Evolutionary conservation across 495 filamentous ascomycete species (phyloP).

Genomic region (Neurospora hispaniola): DNA sequence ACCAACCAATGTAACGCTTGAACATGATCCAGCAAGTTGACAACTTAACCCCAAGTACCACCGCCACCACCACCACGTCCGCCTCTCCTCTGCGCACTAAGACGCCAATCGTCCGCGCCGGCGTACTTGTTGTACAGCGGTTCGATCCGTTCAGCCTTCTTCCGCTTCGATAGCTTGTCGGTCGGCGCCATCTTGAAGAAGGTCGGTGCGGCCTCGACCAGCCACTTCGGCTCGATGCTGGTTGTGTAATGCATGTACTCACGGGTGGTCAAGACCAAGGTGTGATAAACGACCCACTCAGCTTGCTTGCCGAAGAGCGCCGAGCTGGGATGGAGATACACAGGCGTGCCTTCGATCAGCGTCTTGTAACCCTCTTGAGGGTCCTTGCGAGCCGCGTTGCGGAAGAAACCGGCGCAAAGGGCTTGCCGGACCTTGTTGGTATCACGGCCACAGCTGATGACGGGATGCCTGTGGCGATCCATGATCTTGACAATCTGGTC

Average conservation of each 20-base stretch:
- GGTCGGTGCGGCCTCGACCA: slow-evolving; percentile 86
- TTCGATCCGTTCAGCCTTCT: slow-evolving; percentile 89
- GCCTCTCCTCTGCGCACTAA: slow-evolving; percentile 78
- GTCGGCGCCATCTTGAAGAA: slow-evolving; percentile 97
- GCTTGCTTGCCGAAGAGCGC: slow-evolving; percentile 92
- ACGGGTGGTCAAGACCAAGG: slow-evolving; percentile 80
- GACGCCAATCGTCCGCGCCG: slow-evolving; percentile 83
- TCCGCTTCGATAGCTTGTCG: slow-evolving; percentile 77
- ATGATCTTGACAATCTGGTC: slow-evolving; percentile 89
- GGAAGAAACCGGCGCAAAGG: slow-evolving; percentile 88
- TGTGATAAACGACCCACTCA: slow-evolving; percentile 91
- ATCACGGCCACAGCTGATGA: slow-evolving; percentile 76
- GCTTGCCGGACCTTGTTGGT: slow-evolving; percentile 85
- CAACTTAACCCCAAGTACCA: slow-evolving; percentile 72
- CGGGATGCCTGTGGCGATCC: slow-evolving; percentile 69
- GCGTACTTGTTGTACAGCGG: slow-evolving; percentile 85
- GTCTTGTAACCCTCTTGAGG: slow-evolving; percentile 96
- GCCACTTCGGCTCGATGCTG: slow-evolving; percentile 83
- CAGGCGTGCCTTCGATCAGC: slow-evolving; percentile 85
- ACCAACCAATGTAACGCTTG: background rate
- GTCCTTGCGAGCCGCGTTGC: slow-evolving; percentile 89
- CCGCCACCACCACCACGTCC: slow-evolving; percentile 86
- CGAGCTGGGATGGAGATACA: slow-evolving; percentile 84
- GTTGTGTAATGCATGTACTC: slow-evolving; percentile 97
- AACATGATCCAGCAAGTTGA: background rate